Evolutionary conservation across 331 rosid genomes (phyloP).

Genomic region (Saraca asoca): DNA sequence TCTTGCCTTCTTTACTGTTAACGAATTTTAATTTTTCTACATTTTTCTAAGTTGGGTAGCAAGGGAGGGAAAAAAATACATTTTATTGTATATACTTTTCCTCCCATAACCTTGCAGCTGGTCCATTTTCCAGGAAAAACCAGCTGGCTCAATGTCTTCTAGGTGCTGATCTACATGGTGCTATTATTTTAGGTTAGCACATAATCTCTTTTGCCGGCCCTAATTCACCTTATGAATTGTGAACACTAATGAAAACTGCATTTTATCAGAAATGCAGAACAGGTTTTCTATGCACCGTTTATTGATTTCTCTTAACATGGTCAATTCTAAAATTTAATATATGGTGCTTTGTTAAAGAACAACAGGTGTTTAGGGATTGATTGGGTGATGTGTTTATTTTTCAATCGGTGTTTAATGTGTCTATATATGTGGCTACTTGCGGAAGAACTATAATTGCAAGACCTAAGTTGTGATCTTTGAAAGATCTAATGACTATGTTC

Average conservation of each 20-base stretch:
- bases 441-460: conserved; percentile 1
- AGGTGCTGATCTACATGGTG: conserved; percentile 85
- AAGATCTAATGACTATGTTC: neutral
- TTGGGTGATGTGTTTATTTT: conserved; percentile 11
- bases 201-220: conserved; percentile 6
- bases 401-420: neutral
- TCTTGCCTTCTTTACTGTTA: conserved; percentile 24
- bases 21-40: conserved; percentile 12
- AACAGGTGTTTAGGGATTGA: conserved; percentile 10
- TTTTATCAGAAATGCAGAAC: conserved; percentile 9
- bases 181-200: conserved; percentile 63
- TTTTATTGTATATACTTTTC: neutral
- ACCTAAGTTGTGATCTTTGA: neutral
- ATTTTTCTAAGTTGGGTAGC: neutral
- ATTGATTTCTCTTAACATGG: neutral
- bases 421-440: neutral
- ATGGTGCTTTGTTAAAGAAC: neutral
- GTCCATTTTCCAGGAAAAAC: conserved; percentile 58
- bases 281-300: neutral
- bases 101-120: conserved; percentile 30
- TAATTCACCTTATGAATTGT: neutral
- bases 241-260: neutral
- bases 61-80: neutral
- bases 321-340: too few species aligned
- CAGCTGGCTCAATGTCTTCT: conserved; percentile 77